phyloP scores from a whole-genome alignment of 1,284 basidiomycete genomes.

The Cystobasidiaceae sp. region DNA sequence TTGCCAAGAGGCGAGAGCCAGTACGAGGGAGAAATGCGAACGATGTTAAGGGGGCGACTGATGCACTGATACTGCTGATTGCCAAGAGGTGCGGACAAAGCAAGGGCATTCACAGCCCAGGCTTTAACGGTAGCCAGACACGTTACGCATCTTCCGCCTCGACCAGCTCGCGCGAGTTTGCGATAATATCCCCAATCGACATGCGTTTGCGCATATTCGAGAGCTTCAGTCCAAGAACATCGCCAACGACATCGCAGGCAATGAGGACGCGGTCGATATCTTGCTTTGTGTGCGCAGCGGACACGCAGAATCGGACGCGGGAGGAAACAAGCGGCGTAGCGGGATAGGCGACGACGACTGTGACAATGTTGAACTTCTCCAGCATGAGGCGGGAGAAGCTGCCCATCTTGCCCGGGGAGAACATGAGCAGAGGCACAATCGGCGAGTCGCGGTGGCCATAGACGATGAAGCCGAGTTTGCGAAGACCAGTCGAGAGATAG shows the following conservation, averaged over 20 bases:
- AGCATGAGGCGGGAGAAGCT: conserved; percentile 72
- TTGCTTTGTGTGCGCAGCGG: conserved; percentile 91
- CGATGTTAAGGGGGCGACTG: too few species aligned
- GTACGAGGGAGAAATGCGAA: too few species aligned
- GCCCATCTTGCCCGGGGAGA: conserved; percentile 64
- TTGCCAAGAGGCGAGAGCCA: too few species aligned
- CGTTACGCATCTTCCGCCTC: background rate
- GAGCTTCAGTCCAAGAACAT: conserved; percentile 66
- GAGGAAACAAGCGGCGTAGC: conserved; percentile 77
- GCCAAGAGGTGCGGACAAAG: background rate
- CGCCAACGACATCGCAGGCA: conserved; percentile 90
- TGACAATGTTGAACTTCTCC: conserved; percentile 64
- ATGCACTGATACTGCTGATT: too few species aligned
- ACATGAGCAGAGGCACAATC: conserved; percentile 87
- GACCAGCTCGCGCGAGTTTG: conserved; percentile 8
- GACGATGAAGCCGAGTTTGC: conserved; percentile 93
- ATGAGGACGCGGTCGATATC: conserved; percentile 82
- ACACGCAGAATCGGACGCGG: conserved; percentile 90
- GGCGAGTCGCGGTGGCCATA: conserved; percentile 89
- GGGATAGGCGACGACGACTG: conserved; percentile 78
- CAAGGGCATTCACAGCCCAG: too few species aligned
- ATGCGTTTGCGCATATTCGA: conserved; percentile 6
- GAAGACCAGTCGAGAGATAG: conserved; percentile 79
- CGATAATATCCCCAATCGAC: conserved; percentile 21
- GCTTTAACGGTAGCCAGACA: too few species aligned